phyloP scores from a whole-genome alignment of 495 filamentous ascomycete species.

The Hypomontagnella submonticulosa region DNA sequence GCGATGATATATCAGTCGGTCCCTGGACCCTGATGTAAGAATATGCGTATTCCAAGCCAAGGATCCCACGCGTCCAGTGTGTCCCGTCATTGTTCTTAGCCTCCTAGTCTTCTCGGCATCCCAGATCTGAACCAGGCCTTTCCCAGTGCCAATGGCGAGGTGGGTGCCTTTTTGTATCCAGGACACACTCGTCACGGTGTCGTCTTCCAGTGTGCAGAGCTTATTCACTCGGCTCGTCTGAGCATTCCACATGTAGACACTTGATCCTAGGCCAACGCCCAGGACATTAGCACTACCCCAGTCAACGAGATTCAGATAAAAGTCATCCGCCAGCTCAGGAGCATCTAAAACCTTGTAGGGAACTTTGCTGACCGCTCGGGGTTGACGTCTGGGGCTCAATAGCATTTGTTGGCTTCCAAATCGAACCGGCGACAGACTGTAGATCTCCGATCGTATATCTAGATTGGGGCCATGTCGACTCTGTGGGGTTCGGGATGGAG shows the following conservation, averaged over 20 bases:
- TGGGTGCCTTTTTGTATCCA: constrained; percentile 98
- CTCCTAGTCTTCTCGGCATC: constrained; percentile 87
- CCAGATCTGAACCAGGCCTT: constrained; percentile 97
- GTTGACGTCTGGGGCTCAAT: constrained; percentile 85
- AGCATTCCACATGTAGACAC: constrained; percentile 99
- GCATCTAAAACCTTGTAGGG: constrained; percentile 98
- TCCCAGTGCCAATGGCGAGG: constrained; percentile 91
- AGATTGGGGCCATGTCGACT: constrained; percentile 86
- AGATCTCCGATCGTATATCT: constrained; percentile 88
- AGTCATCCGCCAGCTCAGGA: constrained; percentile 94
- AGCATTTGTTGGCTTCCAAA: constrained; percentile 92
- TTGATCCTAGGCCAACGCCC: constrained; percentile 89
- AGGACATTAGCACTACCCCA: constrained; percentile 97
- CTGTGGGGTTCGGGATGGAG: constrained; percentile 88
- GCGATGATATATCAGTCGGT: constrained; percentile 92
- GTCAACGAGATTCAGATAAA: constrained; percentile 96
- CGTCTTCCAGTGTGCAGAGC: constrained; percentile 91
- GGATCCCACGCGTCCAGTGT: constrained; percentile 88
- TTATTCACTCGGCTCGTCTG: constrained; percentile 86
- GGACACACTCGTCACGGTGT: constrained; percentile 93
- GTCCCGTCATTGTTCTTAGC: constrained; percentile 94
- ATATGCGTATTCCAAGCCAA: constrained; percentile 99
- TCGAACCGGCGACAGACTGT: constrained; percentile 91
- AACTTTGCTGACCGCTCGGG: constrained; percentile 90
- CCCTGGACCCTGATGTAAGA: constrained; percentile 91